Percentiles rank a stretch among this genome's conserved stretches.
Conservation (phyloP, 169 alveolate species). For the Plasmodium ovale region DNA sequence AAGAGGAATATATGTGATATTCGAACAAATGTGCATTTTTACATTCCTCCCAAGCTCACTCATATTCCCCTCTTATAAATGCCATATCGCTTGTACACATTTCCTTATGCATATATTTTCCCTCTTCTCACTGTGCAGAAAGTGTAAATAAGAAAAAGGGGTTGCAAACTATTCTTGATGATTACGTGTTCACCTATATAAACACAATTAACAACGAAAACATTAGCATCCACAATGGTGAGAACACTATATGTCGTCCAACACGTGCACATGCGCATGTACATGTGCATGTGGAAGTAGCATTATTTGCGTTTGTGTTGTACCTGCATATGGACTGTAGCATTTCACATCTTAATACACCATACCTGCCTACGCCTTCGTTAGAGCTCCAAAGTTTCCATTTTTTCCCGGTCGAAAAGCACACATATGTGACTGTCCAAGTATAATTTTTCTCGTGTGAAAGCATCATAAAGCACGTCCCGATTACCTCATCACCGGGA, state of each 20-base stretch:
- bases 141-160: slow-evolving; percentile 46
- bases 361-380: not conserved
- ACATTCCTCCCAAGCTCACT: not conserved
- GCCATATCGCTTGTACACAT: too few relatives aligned
- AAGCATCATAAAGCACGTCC: not conserved
- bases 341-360: too few relatives aligned
- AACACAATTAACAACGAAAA: slow-evolving; percentile 56
- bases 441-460: not conserved
- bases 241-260: not conserved
- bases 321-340: too few relatives aligned
- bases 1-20: too few relatives aligned
- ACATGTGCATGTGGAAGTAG: too few relatives aligned
- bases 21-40: not conserved
- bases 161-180: slow-evolving; percentile 49
- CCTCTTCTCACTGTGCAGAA: slow-evolving; percentile 4
- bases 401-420: slow-evolving; percentile 65
- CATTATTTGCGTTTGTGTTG: too few relatives aligned
- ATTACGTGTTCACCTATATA: slow-evolving; percentile 55
- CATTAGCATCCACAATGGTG: slow-evolving; percentile 60
- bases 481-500: too few relatives aligned
- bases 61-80: too few relatives aligned
- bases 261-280: not conserved
- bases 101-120: not conserved
- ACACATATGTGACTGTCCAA: slow-evolving; percentile 56
- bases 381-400: slow-evolving; percentile 63